A percentile compares a stretch with the other conserved stretches of the same genome.
phyloP scores from a whole-genome alignment of 257 asterid genomes.

The Fraxinus anomala region DNA sequence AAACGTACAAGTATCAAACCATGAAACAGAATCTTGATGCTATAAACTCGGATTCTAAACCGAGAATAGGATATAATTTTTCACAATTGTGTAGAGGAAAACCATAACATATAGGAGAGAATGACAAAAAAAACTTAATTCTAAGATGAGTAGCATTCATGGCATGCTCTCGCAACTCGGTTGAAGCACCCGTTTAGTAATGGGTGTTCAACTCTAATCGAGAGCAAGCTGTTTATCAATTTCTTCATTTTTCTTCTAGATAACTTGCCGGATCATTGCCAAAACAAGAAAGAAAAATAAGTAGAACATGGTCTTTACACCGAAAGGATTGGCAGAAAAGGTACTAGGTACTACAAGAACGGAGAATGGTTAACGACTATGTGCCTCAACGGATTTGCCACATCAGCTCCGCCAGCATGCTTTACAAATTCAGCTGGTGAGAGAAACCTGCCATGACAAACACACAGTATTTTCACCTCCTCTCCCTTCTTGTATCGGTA shows the following conservation, averaged over 20 bases:
- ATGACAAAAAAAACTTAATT: too few relatives aligned
- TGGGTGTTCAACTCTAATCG: constrained; percentile 51
- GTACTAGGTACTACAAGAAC: constrained; percentile 28
- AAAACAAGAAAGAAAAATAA: too few relatives aligned
- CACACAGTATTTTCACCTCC: constrained; percentile 23
- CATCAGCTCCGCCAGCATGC: constrained; percentile 28
- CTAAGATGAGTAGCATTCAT: too few relatives aligned
- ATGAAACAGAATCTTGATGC: too few relatives aligned
- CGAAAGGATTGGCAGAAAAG: not conserved
- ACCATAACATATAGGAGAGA: too few relatives aligned
- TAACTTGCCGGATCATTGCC: not conserved
- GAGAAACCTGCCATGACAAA: constrained; percentile 32
- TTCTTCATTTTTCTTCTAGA: too few relatives aligned
- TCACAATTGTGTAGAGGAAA: too few relatives aligned
- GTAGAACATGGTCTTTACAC: too few relatives aligned
- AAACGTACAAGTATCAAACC: too few relatives aligned
- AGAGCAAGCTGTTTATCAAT: constrained; percentile 29
- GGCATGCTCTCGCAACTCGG: constrained; percentile 46
- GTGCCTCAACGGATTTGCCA: constrained; percentile 15
- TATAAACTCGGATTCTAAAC: too few relatives aligned
- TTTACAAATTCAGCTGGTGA: constrained; percentile 34
- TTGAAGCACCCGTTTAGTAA: constrained; percentile 54
- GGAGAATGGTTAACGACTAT: constrained; percentile 57
- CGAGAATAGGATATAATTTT: too few relatives aligned
- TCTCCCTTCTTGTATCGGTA: constrained; percentile 33